Evolutionary conservation across 345 rosid species (phyloP).

Genomic region (Noccaea caerulescens): DNA sequence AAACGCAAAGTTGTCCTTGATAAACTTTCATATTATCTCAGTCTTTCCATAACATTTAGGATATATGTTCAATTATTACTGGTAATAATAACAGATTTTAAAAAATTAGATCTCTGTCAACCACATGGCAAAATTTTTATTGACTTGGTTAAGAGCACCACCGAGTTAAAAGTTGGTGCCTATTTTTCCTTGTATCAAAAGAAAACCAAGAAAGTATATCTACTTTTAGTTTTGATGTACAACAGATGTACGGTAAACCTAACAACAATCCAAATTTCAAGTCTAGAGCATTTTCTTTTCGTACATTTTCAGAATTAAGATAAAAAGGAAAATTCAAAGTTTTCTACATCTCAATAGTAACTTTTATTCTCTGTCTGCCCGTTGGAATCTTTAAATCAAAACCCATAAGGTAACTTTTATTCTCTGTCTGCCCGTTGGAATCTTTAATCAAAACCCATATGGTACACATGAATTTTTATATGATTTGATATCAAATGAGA

Average conservation of each 20-base stretch:
- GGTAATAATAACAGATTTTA: no score
- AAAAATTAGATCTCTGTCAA: no score
- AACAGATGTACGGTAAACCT: conserved; percentile 25
- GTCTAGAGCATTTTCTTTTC: conserved; percentile 8
- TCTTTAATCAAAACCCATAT: conserved; percentile 13
- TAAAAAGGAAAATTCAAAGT: conserved; percentile 11
- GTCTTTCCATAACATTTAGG: no score
- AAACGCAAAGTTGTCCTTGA: no score
- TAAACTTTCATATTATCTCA: no score
- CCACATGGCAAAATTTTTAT: neutral
- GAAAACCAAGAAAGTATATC: neutral
- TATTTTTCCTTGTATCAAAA: neutral
- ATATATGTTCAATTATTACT: no score
- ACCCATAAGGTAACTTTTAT: conserved; percentile 5
- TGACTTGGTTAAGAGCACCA: conserved; percentile 1
- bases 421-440: conserved; percentile 14
- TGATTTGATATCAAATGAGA: conserved; percentile 4
- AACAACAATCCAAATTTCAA: neutral
- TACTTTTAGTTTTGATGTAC: conserved; percentile 17
- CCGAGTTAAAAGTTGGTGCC: conserved; percentile 7
- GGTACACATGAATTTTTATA: neutral
- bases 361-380: neutral
- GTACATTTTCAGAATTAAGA: neutral
- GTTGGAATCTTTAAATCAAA: conserved; percentile 16
- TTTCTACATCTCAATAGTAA: neutral